Evolutionary conservation across 176 grass and related monocot species (phyloP).

Genomic region (Aechmea fasciata): DNA sequence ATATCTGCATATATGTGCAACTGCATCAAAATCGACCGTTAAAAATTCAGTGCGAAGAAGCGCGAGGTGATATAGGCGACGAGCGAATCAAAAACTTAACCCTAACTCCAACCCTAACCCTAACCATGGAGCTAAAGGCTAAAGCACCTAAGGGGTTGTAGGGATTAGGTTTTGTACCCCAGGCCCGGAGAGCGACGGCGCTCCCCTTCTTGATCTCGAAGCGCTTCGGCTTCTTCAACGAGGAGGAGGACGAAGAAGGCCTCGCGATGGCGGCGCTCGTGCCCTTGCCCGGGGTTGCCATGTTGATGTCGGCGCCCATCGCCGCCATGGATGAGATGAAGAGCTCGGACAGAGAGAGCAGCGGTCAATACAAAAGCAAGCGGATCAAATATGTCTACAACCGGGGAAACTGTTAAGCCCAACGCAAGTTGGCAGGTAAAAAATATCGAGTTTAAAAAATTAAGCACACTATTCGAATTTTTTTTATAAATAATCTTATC

Average conservation of each 20-base stretch:
- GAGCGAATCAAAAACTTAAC: too few relatives aligned
- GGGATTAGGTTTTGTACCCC: slow-evolving; percentile 40
- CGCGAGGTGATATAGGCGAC: too few relatives aligned
- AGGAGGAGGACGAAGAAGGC: slow-evolving; percentile 21
- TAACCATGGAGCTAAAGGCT: too few relatives aligned
- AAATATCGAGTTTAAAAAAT: too few relatives aligned
- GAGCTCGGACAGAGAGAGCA: neutral
- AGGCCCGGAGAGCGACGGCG: slow-evolving; percentile 95
- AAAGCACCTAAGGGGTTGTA: neutral
- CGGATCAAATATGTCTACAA: too few relatives aligned
- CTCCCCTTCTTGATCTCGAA: slow-evolving; percentile 99
- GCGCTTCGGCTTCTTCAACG: slow-evolving; percentile 56
- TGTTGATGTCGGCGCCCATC: slow-evolving; percentile 71
- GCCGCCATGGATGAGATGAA: slow-evolving; percentile 44
- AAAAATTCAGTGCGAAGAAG: too few relatives aligned
- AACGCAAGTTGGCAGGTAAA: too few relatives aligned
- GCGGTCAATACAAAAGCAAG: neutral
- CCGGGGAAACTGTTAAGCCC: too few relatives aligned
- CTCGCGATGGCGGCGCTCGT: slow-evolving; percentile 18
- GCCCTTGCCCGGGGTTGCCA: slow-evolving; percentile 35
- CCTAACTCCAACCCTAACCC: too few relatives aligned
- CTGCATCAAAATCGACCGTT: too few relatives aligned
- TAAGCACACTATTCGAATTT: too few relatives aligned
- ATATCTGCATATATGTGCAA: slow-evolving; percentile 40
- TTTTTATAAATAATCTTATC: too few relatives aligned